A percentile compares a stretch with the other conserved stretches of the same genome.
phyloP scores from a whole-genome alignment of 2,329 filamentous ascomycete species.

The Zymoseptoria ardabiliae region DNA sequence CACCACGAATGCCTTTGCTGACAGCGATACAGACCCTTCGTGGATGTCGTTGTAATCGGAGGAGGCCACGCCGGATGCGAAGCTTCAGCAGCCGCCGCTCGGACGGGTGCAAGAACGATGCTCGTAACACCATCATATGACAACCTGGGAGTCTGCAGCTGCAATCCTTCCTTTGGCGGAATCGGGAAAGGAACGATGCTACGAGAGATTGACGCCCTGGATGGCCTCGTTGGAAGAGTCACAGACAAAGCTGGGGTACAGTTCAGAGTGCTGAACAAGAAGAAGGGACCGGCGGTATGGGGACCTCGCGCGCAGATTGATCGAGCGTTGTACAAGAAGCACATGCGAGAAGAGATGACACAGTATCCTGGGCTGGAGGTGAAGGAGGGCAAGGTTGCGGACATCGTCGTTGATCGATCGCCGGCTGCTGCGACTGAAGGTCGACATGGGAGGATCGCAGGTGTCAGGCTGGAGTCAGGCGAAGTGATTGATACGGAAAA shows the following conservation, averaged over 20 bases:
- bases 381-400: constrained; percentile 79
- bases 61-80: constrained; percentile 94
- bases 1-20: constrained; percentile 28
- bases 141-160: constrained; percentile 91
- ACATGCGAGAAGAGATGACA: constrained; percentile 83
- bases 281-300: constrained; percentile 94
- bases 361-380: constrained; percentile 72
- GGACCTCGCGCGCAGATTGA: constrained; percentile 95
- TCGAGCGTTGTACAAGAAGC: constrained; percentile 73
- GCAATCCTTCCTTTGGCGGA: constrained; percentile 95
- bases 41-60: constrained; percentile 88
- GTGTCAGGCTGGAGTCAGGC: constrained; percentile 80
- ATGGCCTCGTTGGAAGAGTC: constrained; percentile 78
- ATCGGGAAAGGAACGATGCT: constrained; percentile 97
- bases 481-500: constrained; percentile 71
- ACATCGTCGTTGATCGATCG: constrained; percentile 69
- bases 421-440: constrained; percentile 39
- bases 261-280: constrained; percentile 79
- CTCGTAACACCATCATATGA: constrained; percentile 81
- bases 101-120: constrained; percentile 79
- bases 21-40: constrained; percentile 16
- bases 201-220: constrained; percentile 88
- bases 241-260: constrained; percentile 94
- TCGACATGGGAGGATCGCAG: constrained; percentile 65
- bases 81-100: constrained; percentile 82